Evolutionary conservation across 2,329 filamentous ascomycete genomes (phyloP).

Genomic region (Albophoma yamanashiensis): DNA sequence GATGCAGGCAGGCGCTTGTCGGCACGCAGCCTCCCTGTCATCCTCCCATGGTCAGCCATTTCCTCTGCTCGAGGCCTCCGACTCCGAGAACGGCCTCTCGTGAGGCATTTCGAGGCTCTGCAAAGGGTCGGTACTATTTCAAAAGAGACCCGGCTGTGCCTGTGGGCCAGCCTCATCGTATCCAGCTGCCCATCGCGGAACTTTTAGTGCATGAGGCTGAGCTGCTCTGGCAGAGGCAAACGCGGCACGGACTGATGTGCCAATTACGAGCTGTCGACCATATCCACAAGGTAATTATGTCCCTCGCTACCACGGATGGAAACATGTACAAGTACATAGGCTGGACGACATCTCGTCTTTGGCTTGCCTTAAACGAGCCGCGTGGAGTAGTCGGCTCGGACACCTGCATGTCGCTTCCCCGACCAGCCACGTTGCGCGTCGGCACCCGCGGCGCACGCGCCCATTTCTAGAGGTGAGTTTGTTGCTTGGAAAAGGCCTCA

Average conservation of each 20-base stretch:
- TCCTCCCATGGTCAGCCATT: not conserved
- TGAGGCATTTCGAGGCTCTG: not conserved
- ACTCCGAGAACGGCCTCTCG: not conserved
- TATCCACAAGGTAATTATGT: not conserved
- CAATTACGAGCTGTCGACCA: not conserved
- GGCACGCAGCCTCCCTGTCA: not conserved
- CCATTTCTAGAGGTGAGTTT: not conserved
- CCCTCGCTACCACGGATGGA: not conserved
- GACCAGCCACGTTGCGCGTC: not conserved
- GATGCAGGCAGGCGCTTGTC: no score
- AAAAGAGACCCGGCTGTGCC: not conserved
- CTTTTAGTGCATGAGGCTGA: not conserved
- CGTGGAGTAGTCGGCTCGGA: not conserved
- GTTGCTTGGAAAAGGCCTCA: not conserved
- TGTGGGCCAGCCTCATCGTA: not conserved
- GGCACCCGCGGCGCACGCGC: not conserved
- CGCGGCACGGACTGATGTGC: not conserved
- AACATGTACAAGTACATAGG: no score
- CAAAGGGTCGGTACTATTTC: not conserved
- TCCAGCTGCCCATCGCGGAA: not conserved
- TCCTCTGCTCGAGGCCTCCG: not conserved
- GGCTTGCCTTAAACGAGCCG: not conserved
- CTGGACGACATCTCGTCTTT: not conserved
- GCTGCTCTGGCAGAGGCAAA: not conserved
- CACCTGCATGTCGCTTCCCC: not conserved